Base-by-base conservation (phyloP, 257 asterid species). In the Lithospermum erythrorhizon region DNA sequence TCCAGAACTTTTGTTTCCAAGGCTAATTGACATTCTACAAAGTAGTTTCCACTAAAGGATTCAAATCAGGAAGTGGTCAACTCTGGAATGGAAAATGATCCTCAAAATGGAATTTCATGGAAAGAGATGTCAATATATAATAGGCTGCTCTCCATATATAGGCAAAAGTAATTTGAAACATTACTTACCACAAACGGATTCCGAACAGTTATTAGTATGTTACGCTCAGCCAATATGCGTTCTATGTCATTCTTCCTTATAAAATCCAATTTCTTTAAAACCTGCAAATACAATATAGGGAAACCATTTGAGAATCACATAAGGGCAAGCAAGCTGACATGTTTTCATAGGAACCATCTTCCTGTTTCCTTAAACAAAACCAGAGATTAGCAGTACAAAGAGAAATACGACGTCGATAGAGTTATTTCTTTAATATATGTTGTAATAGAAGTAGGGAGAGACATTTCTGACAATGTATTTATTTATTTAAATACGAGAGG, bases 151-250 rank as follows among this genome's bases (percentile, higher is more conserved):
- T 14, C 53, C 55, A 62, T 30, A 61, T 56, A 65, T 54, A 53
- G 68, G 21, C 54, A 65, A 68, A 56, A 23, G 61, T 53, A 51
- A 35, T 20, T 62, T 25, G 49, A 53, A 57, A 70, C 14, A 18
- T 56, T 15, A 62, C 27, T 80, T 82, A 90, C 98, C 98, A 90
- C 93, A 81, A 90, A 90, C 62, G 93, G 98, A 66, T 90, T 90
- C 57, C 98, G 89, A 62, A 84, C 98, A 58, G 98, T 77, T 64
- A 90, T 90, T 78, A 90, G 75, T 71, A 90, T 90, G 76, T 90
- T 88, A 32, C 98, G 95, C 81, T 90, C 98, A 7, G 96, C 89
- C 86, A 90, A 74, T 73, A 90, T 90, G 68, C 98, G 89, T 54
- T 87, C 98, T 47, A 90, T 82, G 74, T 87, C 98, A 83, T 90